Conservation (phyloP, 495 filamentous ascomycete species). For the Margaritispora aquatica region DNA sequence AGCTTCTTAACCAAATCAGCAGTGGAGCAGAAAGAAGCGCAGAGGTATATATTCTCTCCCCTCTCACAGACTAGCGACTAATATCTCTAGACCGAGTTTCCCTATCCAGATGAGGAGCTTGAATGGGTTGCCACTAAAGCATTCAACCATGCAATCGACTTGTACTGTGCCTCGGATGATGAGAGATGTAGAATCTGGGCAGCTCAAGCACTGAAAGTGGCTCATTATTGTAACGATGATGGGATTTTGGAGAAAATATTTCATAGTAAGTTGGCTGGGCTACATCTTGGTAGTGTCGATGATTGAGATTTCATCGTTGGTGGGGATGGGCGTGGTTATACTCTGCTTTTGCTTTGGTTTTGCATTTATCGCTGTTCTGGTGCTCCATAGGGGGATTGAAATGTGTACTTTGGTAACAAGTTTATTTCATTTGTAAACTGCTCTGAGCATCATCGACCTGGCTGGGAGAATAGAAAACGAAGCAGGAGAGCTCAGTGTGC, state of each 20-base stretch:
- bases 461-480: no score
- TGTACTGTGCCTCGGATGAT: slow-evolving; percentile 52
- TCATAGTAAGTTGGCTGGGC: slow-evolving; percentile 43
- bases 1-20: slow-evolving; percentile 51
- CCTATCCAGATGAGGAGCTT: slow-evolving; percentile 65
- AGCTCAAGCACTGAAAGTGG: slow-evolving; percentile 56
- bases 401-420: no score
- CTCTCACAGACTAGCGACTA: background rate
- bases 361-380: background rate
- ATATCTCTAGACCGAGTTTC: slow-evolving; percentile 30
- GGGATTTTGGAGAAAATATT: slow-evolving; percentile 45
- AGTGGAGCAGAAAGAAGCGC: slow-evolving; percentile 38
- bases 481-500: no score
- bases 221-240: slow-evolving; percentile 46
- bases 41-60: slow-evolving; percentile 26
- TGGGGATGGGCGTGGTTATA: background rate
- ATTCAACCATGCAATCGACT: slow-evolving; percentile 74
- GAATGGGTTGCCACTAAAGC: slow-evolving; percentile 68
- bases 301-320: no score
- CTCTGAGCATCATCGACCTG: no score
- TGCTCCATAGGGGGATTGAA: no score
- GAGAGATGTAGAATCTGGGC: slow-evolving; percentile 58
- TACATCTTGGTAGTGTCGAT: slow-evolving; percentile 36
- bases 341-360: background rate
- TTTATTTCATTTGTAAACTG: no score